Evolutionary conservation across 805 yeast species (phyloP).

Genomic region (Wickerhamomyces xylosicus): DNA sequence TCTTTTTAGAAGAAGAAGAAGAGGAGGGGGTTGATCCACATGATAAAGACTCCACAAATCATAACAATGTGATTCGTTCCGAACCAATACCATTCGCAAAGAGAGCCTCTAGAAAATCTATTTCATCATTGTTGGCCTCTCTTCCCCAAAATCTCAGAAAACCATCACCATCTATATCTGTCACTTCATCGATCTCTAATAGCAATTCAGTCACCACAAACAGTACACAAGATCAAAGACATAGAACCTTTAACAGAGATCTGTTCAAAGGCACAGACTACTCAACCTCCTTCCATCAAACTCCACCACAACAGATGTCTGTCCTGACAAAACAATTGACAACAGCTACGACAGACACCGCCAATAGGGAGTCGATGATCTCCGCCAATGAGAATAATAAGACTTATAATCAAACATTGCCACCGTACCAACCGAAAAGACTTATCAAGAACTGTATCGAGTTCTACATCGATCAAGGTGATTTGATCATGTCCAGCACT

Average conservation of each 20-base stretch:
- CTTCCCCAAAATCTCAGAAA: neutral
- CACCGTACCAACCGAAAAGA: constrained; percentile 51
- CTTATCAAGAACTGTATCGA: constrained; percentile 42
- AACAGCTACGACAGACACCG: constrained; percentile 1
- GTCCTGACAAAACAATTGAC: constrained; percentile 18
- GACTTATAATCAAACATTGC: constrained; percentile 5
- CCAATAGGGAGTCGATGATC: neutral
- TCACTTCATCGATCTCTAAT: constrained; percentile 3
- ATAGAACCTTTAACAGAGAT: neutral
- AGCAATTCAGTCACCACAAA: constrained; percentile 1
- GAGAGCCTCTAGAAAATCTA: neutral
- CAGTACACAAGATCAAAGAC: too few relatives aligned
- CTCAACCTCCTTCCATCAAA: neutral
- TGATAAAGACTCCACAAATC: too few relatives aligned
- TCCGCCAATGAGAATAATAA: constrained; percentile 1
- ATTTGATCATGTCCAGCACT: constrained; percentile 48
- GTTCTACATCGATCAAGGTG: constrained; percentile 53
- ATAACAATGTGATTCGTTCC: neutral
- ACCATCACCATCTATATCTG: neutral
- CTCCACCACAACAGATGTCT: constrained; percentile 12
- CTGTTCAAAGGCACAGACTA: neutral
- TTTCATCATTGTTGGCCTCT: neutral
- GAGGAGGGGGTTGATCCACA: too few relatives aligned
- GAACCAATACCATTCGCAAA: neutral
- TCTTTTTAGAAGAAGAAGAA: neutral